These are phyloP conservation scores for Hypomyces perniciosus DNA, from an alignment of 2,329 filamentous ascomycete genomes.

Conservation along the genomic window DNA sequence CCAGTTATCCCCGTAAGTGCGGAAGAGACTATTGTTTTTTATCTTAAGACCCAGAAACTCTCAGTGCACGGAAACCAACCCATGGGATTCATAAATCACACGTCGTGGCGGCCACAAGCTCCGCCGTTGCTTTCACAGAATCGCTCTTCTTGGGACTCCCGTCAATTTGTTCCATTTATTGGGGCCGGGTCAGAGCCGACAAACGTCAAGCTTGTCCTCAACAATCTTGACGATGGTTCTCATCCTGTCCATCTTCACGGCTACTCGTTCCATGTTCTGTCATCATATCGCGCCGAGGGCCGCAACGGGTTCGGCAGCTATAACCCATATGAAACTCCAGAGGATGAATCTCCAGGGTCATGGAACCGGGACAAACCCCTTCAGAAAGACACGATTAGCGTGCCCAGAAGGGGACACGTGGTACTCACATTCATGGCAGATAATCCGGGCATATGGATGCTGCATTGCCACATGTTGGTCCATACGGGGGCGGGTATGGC, in stretches of 20 bases:
- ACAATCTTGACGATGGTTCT: constrained; percentile 28
- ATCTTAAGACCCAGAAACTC: constrained; percentile 20
- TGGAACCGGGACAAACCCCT: constrained; percentile 18
- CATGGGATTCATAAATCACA: constrained; percentile 23
- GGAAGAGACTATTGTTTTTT: constrained; percentile 19
- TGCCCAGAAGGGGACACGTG: constrained; percentile 26
- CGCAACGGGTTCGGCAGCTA: constrained; percentile 21
- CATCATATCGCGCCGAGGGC: constrained; percentile 16
- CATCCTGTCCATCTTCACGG: constrained; percentile 49
- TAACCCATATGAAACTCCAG: constrained; percentile 18
- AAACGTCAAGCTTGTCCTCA: constrained; percentile 24
- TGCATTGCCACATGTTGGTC: constrained; percentile 26
- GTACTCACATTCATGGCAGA: constrained; percentile 19
- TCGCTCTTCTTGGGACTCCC: constrained; percentile 17
- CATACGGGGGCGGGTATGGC: constrained; percentile 23
- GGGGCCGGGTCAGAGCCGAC: constrained; percentile 8
- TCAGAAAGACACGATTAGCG: constrained; percentile 34
- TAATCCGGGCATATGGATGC: constrained; percentile 23
- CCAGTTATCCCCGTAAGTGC: constrained; percentile 7
- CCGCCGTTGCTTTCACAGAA: constrained; percentile 16
- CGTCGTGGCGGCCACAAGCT: constrained; percentile 19
- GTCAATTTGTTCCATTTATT: constrained; percentile 20
- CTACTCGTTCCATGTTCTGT: constrained; percentile 43
- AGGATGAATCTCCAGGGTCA: not conserved
- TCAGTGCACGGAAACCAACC: constrained; percentile 19